Conservation (phyloP, 768 basidiomycete species). For the Amyloporia xantha region DNA sequence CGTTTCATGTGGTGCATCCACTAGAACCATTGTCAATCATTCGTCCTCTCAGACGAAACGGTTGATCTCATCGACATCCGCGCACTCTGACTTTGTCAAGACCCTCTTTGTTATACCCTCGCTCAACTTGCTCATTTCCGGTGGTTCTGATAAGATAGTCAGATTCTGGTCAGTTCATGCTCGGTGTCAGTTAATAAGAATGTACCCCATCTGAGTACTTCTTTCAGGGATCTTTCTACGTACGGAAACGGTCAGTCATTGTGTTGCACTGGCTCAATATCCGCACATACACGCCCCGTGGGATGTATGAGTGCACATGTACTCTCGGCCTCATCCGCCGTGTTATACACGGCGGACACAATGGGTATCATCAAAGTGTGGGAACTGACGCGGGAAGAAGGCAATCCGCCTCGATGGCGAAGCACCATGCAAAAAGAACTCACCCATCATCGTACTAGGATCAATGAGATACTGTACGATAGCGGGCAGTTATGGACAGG, state of each 20-base stretch:
- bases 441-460: slow-evolving; percentile 71
- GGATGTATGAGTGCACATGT: slow-evolving; percentile 62
- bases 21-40: slow-evolving; percentile 3
- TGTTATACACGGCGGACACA: slow-evolving; percentile 82
- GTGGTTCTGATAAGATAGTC: slow-evolving; percentile 84
- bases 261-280: slow-evolving; percentile 59
- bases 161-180: slow-evolving; percentile 80
- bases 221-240: slow-evolving; percentile 55
- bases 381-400: slow-evolving; percentile 48
- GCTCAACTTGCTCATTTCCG: slow-evolving; percentile 67
- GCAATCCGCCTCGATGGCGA: slow-evolving; percentile 40
- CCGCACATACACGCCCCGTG: slow-evolving; percentile 83
- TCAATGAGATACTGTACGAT: slow-evolving; percentile 66
- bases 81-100: slow-evolving; percentile 92
- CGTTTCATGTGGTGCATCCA: slow-evolving; percentile 2
- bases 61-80: slow-evolving; percentile 63
- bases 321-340: slow-evolving; percentile 37
- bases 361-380: slow-evolving; percentile 88
- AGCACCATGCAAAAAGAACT: slow-evolving; percentile 48
- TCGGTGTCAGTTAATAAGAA: too few relatives aligned
- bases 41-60: slow-evolving; percentile 49
- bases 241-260: slow-evolving; percentile 35
- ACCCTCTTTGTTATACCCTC: slow-evolving; percentile 64
- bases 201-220: too few relatives aligned
- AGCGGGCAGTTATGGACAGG: slow-evolving; percentile 88